Evolutionary conservation across 805 yeast genomes (phyloP), one percentile per base, ranked within the genome.

Genomic region (Candida rishiriensis): DNA sequence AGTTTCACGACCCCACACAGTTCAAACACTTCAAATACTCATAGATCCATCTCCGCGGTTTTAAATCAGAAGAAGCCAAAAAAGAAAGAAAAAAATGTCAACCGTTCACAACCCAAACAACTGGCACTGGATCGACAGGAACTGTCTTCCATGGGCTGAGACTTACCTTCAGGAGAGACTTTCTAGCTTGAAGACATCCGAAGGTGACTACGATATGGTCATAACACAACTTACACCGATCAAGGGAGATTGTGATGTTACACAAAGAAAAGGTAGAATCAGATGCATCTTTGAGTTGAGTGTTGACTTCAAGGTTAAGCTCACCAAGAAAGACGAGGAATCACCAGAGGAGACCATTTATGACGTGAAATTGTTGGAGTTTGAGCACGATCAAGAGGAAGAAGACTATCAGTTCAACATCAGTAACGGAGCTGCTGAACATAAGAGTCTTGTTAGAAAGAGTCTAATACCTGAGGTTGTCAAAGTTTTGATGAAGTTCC

Each of bases 61-160:
- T 29, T 16, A 40, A 34, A 12, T 35, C 6, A 11, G 34, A 28
- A 15, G 37, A 16, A 36, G 13, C 13, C 15, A 14, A 13, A 7
- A 5, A 13, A 8, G 9, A 5, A 21, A n/a, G 17, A n/a, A n/a
- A n/a, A 47, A 18, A 37, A 90, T 90, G 97, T 95, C 88, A 30
- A 59, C 57, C 34, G 89, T 91, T 34, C 85, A 89, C 70, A 91
- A 91, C 73, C 98, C 98, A 30, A 91, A 93, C 67, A 91, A 91
- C 72, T 91, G 99, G 99, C 99, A 91, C 74, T 91, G 99, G 99
- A 96, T 91, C 50, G 97, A 91, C 68, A 91, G 90, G 68, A 91
- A 91, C 73, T 91, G 98, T 69, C 75, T 93, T 43, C 81, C 78
- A 48, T 91, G 99, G 99, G 77, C 97, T 18, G 81, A 79, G 53